Evolutionary conservation across 2,329 filamentous ascomycete species (phyloP).

Genomic region (Cryoendolithus antarcticus): DNA sequence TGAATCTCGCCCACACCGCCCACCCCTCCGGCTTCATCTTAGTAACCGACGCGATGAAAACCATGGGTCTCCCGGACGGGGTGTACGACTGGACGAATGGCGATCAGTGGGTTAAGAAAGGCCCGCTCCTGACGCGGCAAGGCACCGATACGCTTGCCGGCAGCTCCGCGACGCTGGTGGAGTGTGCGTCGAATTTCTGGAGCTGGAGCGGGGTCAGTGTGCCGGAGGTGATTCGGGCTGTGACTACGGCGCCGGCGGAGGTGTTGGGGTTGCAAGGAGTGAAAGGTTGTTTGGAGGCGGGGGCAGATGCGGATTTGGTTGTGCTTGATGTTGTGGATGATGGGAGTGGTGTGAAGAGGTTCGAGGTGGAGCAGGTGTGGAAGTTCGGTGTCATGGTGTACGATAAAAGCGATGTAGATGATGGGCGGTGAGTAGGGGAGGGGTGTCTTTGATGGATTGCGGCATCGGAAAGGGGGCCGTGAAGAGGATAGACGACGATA

Average conservation of each 20-base stretch:
- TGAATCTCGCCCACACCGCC: constrained; percentile 80
- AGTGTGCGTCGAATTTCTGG: constrained; percentile 73
- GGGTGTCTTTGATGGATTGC: too few species aligned
- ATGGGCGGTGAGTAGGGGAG: not conserved
- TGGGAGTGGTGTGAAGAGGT: constrained; percentile 32
- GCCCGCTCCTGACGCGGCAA: constrained; percentile 60
- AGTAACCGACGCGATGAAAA: constrained; percentile 84
- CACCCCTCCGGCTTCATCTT: constrained; percentile 77
- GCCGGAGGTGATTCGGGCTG: constrained; percentile 56
- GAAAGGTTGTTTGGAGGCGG: constrained; percentile 47
- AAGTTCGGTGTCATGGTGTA: constrained; percentile 55
- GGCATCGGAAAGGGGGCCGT: too few species aligned
- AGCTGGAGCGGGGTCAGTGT: constrained; percentile 59
- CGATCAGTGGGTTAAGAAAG: constrained; percentile 55
- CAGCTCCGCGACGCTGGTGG: constrained; percentile 45
- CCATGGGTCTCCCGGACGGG: constrained; percentile 73
- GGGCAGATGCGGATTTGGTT: constrained; percentile 46
- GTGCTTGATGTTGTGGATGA: constrained; percentile 44
- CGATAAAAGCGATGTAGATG: constrained; percentile 5
- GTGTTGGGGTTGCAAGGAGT: constrained; percentile 57
- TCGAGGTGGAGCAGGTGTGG: constrained; percentile 66
- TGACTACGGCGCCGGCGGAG: constrained; percentile 63
- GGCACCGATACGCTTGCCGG: constrained; percentile 66
- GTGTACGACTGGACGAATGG: constrained; percentile 76
- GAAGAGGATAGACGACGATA: too few species aligned